phyloP scores from a whole-genome alignment of 108 stramenopile genomes.

The Fragilaria crotonensis region DNA sequence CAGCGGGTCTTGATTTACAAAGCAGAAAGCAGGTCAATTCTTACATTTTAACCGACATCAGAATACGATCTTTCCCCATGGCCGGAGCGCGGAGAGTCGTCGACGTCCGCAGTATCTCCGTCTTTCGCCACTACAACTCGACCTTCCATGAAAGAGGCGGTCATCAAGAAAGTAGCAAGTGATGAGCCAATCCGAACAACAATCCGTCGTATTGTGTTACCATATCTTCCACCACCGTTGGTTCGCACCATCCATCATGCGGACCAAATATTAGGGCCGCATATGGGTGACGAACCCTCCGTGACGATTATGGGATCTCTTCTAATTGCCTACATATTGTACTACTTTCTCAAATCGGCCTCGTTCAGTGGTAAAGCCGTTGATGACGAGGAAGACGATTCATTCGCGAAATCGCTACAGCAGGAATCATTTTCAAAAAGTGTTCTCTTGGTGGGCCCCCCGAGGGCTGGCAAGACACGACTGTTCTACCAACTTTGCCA shows the following conservation, averaged over 20 bases:
- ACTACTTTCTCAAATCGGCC: neutral
- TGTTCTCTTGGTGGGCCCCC: conserved; percentile 41
- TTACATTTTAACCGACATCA: no score
- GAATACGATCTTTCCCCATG: no score
- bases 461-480: conserved; percentile 32
- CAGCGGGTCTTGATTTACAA: no score
- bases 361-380: neutral
- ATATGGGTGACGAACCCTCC: conserved; percentile 27
- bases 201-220: conserved; percentile 22
- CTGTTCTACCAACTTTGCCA: conserved; percentile 28
- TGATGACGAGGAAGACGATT: conserved; percentile 22
- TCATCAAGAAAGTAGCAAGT: no score
- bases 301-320: conserved; percentile 20
- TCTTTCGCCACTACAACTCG: no score
- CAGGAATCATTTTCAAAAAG: no score
- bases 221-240: conserved; percentile 48
- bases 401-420: no score
- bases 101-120: no score
- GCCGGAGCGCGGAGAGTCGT: no score
- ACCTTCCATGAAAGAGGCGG: no score
- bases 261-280: conserved; percentile 32
- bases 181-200: no score
- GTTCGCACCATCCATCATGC: conserved; percentile 21
- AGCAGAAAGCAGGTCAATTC: no score
- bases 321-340: conserved; percentile 1